A percentile compares a stretch with the other conserved stretches of the same genome.
These are phyloP conservation scores for Ettlia oleoabundans DNA, from an alignment of 139 green algal species.

Conservation along the genomic window DNA sequence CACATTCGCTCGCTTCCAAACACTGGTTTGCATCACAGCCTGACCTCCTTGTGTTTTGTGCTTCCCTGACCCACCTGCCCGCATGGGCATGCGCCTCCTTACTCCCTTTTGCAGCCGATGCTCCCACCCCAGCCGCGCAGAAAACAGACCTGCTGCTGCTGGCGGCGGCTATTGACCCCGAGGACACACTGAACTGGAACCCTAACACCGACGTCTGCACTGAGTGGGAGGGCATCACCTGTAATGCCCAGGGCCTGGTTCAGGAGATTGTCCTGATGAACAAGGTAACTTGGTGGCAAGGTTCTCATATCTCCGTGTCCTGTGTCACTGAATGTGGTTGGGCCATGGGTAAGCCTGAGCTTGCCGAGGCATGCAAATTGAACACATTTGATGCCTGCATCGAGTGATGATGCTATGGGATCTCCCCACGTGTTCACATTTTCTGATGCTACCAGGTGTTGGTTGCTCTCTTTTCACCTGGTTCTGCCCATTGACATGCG, in stretches of 20 bases:
- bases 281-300: too few relatives aligned
- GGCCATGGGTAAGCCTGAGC: too few relatives aligned
- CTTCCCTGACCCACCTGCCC: neutral
- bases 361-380: too few relatives aligned
- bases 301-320: too few relatives aligned
- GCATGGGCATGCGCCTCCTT: neutral
- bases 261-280: constrained; percentile 1
- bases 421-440: too few relatives aligned
- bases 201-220: neutral
- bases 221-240: constrained; percentile 32
- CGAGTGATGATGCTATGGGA: too few relatives aligned
- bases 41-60: neutral
- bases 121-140: neutral
- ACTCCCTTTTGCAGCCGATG: neutral
- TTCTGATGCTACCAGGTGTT: too few relatives aligned
- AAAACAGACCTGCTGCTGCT: constrained; percentile 14
- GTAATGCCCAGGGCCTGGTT: constrained; percentile 32
- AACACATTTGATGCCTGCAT: too few relatives aligned
- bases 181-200: neutral
- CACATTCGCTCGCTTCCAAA: too few relatives aligned
- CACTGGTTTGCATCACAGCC: neutral
- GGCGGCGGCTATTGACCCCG: neutral
- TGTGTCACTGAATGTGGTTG: too few relatives aligned
- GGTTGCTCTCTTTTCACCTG: too few relatives aligned
- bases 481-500: too few relatives aligned